phyloP scores from a whole-genome alignment of 208 protist species.

The Sergeia podlipaevii region DNA sequence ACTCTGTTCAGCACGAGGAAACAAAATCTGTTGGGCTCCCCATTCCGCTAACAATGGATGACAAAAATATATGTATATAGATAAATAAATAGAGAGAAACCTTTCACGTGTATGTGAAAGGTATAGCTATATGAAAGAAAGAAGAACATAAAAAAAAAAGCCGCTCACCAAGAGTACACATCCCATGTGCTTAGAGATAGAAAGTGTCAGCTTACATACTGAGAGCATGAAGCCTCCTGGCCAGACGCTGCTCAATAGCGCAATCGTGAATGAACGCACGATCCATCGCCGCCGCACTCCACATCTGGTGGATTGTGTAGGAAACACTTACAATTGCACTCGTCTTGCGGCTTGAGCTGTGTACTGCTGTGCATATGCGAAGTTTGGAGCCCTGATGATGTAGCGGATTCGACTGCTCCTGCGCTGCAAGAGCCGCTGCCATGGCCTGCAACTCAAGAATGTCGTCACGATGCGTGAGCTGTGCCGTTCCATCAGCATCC shows the following conservation, averaged over 20 bases:
- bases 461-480: not conserved
- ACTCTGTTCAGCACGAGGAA: too few relatives aligned
- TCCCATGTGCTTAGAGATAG: too few relatives aligned
- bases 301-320: conserved; percentile 4
- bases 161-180: not conserved
- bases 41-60: too few relatives aligned
- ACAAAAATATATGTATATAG: not conserved
- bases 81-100: not conserved
- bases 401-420: conserved; percentile 9
- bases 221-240: not conserved
- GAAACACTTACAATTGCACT: not conserved
- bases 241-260: not conserved
- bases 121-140: not conserved
- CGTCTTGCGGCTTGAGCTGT: not conserved
- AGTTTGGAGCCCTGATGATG: not conserved
- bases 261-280: not conserved
- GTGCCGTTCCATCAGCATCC: too few relatives aligned
- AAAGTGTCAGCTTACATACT: not conserved
- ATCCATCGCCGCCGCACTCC: conserved; percentile 9
- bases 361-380: not conserved
- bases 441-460: conserved; percentile 11
- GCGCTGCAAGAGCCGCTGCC: conserved; percentile 8
- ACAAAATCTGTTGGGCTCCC: too few relatives aligned
- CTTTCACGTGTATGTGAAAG: not conserved
- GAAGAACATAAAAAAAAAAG: conserved; percentile 8